Base-by-base conservation (phyloP, 176 grass and related monocot species). In the Triticum timopheevii region DNA sequence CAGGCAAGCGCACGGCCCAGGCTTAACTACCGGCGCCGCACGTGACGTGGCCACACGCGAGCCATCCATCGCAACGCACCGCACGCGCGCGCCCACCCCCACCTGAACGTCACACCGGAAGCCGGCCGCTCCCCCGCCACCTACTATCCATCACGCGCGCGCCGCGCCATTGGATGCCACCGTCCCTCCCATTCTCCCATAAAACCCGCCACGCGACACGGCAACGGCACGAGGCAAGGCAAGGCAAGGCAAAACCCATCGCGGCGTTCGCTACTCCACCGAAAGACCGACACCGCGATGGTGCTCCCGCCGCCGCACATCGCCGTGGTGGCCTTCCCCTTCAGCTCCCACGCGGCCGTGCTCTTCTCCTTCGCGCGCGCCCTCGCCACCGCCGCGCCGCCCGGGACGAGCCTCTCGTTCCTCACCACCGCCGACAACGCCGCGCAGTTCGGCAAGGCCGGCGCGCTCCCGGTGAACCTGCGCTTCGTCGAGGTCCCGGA, bases 241-340 rank as follows among this genome's bases (percentile, higher is more conserved):
- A 47, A 47, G 13, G 0, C 47, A 15, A 49, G 4, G 4, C 19
- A 39, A 24, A 72, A 24, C 13, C 15, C 69, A 16, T 24, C 31
- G 39, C 69, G 56, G 7, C n/a, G 16, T 22, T 1, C 22, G 6
- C 71, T 49, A 20, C 33, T 23, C 6, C 0, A 27, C 38, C 28
- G 0, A 9, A 7, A 1, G 11, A 12, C 8, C 58, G 6, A 9
- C 49, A 5, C 22, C 33, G n/a, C 54, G 76, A 79, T 59, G 76
- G 22, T 33, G 45, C 1, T 62, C 3, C 73, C 71, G 64, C 19
- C 87, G 38, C 77, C 84, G 73, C 93, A 95, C 86, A 81, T 92
- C 15, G 90, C 83, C 4, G 65, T 95, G 19, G 65, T 90, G 2
- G 64, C 88, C 76, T 95, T 95, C 83, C 93, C 93, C 6, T 95